Conservation (phyloP, 805 yeast genomes). For the Pichia deserticola region DNA sequence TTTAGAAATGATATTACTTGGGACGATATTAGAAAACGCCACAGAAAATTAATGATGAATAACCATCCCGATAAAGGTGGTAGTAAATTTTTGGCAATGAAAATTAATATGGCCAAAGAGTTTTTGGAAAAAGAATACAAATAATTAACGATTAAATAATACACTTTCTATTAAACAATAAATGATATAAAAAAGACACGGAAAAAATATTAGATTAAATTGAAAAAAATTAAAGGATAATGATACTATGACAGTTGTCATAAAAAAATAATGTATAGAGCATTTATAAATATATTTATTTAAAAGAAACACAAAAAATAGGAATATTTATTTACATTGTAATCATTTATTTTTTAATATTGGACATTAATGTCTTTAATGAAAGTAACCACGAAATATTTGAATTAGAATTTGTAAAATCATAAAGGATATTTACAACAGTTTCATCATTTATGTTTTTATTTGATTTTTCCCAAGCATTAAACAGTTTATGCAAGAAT, state of each 20-base stretch:
- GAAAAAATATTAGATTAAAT: background rate
- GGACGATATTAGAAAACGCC: conserved; percentile 60
- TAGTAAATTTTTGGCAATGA: conserved; percentile 70
- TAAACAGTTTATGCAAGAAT: background rate
- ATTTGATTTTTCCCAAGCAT: background rate
- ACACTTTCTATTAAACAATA: background rate
- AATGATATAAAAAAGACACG: background rate
- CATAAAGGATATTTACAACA: background rate
- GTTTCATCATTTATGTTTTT: background rate
- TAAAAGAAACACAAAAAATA: background rate
- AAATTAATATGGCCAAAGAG: conserved; percentile 81
- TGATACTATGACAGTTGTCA: no score
- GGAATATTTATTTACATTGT: no score
- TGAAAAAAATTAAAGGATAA: no score
- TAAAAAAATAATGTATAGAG: no score
- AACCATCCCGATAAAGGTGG: conserved; percentile 93
- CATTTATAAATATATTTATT: background rate
- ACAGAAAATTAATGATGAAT: conserved; percentile 67
- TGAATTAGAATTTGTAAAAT: background rate
- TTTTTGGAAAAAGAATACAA: conserved; percentile 47
- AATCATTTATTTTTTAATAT: background rate
- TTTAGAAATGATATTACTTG: conserved; percentile 28
- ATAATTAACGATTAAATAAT: no score
- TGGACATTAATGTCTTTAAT: background rate
- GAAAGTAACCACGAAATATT: background rate